Percentiles rank a stretch among this genome's conserved stretches.
Conservation (phyloP, 345 rosid genomes). For the Citrus glauca region DNA sequence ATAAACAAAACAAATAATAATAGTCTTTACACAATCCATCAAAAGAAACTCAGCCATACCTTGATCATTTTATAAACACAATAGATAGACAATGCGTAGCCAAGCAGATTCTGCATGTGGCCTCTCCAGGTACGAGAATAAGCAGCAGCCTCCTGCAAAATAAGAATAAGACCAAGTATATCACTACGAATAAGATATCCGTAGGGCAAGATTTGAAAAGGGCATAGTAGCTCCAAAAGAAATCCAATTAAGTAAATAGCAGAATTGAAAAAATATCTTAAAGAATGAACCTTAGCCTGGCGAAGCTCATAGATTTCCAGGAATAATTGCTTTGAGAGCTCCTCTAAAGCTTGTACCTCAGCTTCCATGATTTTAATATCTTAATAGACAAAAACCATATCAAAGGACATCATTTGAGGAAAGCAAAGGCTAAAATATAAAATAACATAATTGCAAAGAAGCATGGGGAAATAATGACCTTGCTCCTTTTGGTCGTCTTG, state of each 20-base stretch:
- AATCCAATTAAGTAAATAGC: not conserved
- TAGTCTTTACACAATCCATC: not conserved
- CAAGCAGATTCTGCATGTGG: slow-evolving; percentile 94
- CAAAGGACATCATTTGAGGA: not conserved
- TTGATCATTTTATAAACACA: slow-evolving; percentile 98
- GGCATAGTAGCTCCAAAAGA: not conserved
- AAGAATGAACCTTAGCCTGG: slow-evolving; percentile 76
- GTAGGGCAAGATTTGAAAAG: not conserved
- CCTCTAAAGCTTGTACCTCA: slow-evolving; percentile 91
- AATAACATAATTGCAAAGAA: not conserved
- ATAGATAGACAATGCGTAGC: slow-evolving; percentile 88
- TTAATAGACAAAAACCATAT: slow-evolving; percentile 20
- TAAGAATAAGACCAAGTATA: slow-evolving; percentile 3
- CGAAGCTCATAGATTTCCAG: slow-evolving; percentile 97
- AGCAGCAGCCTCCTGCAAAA: slow-evolving; percentile 87
- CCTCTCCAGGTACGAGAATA: slow-evolving; percentile 96
- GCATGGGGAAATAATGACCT: slow-evolving; percentile 41
- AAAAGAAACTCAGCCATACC: slow-evolving; percentile 39
- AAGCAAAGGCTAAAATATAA: slow-evolving; percentile 2
- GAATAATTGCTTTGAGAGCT: slow-evolving; percentile 95
- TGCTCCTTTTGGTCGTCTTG: slow-evolving; percentile 97
- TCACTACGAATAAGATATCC: not conserved
- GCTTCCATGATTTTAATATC: slow-evolving; percentile 87
- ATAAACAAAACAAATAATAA: not conserved
- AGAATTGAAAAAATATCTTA: not conserved